Base-by-base conservation (phyloP, 768 basidiomycete species). In the Megacollybia marginata region DNA sequence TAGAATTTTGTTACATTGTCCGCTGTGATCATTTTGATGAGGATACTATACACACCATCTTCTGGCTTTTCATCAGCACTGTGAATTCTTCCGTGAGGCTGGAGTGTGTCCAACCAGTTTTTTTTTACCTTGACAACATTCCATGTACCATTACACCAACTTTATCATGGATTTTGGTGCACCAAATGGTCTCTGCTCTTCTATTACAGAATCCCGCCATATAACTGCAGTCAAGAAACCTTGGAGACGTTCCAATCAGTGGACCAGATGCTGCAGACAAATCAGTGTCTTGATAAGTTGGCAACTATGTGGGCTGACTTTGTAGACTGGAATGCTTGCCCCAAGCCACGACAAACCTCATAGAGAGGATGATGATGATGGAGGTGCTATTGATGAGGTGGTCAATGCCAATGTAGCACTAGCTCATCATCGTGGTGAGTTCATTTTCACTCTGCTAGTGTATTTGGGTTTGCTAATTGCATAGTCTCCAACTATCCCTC, bases 1-100 rank as follows among this genome's bases (percentile, higher is more conserved):
- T 63, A 0, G 56, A 64, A 19, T 64, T 65, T 43, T 63, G 58
- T 23, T 64, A 65, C 44, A 45, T 62, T 1, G 58, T 50, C 10
- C 52, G 54, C 9, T 36, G 49, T 4, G 34, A 44, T 48, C 33
- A 45, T 58, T n/a, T n/a, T 33, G 50, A 35, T 5, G 52, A 54
- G 31, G 33, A 43, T 13, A 55, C 51, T 2, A 46, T 64, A 18
- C 61, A n/a, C 50, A 51, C 11, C 13, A 48, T 1, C 5, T 60
- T 0, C 12, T n/a, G 4, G 23, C 16, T 10, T 61, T 61, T 42
- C 56, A 59, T 28, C 4, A 35, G 3, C 19, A 53, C 19, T 38
- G 50, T 10, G 20, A 55, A 15, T 34, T 60, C 31, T 61, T 59
- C 23, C 33, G 33, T 33, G 18, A 16, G 9, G 20, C 54, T 1